phyloP scores from a whole-genome alignment of 768 basidiomycete species.

The Leucocoprinus birnbaumii region DNA sequence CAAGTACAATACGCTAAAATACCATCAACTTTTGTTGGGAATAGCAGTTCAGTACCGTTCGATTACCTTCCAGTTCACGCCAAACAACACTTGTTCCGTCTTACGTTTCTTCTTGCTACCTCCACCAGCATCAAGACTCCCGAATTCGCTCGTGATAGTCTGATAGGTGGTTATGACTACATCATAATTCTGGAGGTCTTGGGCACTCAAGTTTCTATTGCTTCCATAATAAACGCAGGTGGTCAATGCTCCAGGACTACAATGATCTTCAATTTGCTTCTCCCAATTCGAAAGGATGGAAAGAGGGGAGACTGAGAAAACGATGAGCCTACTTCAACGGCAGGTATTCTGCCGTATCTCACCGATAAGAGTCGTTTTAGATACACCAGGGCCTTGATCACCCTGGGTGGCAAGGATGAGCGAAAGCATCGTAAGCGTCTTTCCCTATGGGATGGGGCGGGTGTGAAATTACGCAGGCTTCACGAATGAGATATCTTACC shows the following conservation, averaged over 20 bases:
- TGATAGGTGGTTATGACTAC: conserved; percentile 86
- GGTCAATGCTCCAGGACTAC: conserved; percentile 46
- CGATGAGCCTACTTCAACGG: not conserved
- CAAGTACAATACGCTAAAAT: conserved; percentile 74
- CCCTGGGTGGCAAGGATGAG: conserved; percentile 75
- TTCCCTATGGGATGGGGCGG: conserved; percentile 49
- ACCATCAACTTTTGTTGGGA: not conserved
- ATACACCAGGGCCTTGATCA: conserved; percentile 53
- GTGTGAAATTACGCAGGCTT: not conserved
- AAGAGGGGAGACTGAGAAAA: conserved; percentile 64
- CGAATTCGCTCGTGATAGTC: conserved; percentile 56
- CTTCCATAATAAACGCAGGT: conserved; percentile 71
- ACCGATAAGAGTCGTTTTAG: conserved; percentile 81
- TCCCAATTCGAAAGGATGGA: conserved; percentile 89
- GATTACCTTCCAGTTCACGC: conserved; percentile 76
- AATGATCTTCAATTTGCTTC: conserved; percentile 78
- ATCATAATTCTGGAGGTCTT: conserved; percentile 65
- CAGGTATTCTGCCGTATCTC: conserved; percentile 13
- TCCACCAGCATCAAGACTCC: conserved; percentile 22
- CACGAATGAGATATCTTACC: conserved; percentile 23
- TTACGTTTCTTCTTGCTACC: conserved; percentile 61
- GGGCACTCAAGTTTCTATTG: conserved; percentile 54
- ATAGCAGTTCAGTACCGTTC: not conserved
- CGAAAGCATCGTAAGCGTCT: conserved; percentile 87
- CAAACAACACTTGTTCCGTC: conserved; percentile 53